These are phyloP conservation scores for Linum tenue DNA, from an alignment of 345 rosid species.

Conservation along the genomic window DNA sequence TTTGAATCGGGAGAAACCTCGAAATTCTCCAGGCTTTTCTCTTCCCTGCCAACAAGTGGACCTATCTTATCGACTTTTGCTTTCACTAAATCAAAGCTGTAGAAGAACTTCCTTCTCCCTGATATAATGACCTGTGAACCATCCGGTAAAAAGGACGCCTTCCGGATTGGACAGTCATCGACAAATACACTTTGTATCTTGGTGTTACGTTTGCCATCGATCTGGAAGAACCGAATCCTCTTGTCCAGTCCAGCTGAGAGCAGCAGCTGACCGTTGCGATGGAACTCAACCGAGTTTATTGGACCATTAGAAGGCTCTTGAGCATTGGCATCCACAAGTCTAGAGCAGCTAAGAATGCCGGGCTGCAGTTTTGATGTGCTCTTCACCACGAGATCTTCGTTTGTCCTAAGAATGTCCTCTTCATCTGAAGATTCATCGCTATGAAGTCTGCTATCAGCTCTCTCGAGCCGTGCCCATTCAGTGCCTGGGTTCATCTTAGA, in stretches of 20 bases:
- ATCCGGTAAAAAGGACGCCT: constrained; percentile 76
- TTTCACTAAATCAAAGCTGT: constrained; percentile 75
- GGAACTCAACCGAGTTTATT: constrained; percentile 78
- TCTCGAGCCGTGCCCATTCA: constrained; percentile 70
- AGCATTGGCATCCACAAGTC: constrained; percentile 74
- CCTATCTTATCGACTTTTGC: constrained; percentile 76
- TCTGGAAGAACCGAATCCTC: constrained; percentile 67
- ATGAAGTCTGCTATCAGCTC: constrained; percentile 14
- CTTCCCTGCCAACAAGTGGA: constrained; percentile 90
- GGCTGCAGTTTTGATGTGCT: constrained; percentile 42
- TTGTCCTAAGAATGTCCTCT: constrained; percentile 51
- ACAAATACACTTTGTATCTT: constrained; percentile 79
- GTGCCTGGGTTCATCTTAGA: constrained; percentile 77
- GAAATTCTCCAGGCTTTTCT: constrained; percentile 84
- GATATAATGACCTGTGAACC: constrained; percentile 86
- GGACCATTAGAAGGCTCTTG: constrained; percentile 67
- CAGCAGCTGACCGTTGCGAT: constrained; percentile 73
- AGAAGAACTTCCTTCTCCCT: constrained; percentile 88
- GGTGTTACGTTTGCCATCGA: constrained; percentile 88
- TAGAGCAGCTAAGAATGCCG: constrained; percentile 72
- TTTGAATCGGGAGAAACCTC: constrained; percentile 82
- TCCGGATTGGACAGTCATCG: constrained; percentile 71
- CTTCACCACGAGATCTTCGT: constrained; percentile 76
- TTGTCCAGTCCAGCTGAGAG: constrained; percentile 74
- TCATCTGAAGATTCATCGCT: constrained; percentile 48